phyloP scores from a whole-genome alignment of 2,329 filamentous ascomycete genomes.

The Aspergillus texensis region DNA sequence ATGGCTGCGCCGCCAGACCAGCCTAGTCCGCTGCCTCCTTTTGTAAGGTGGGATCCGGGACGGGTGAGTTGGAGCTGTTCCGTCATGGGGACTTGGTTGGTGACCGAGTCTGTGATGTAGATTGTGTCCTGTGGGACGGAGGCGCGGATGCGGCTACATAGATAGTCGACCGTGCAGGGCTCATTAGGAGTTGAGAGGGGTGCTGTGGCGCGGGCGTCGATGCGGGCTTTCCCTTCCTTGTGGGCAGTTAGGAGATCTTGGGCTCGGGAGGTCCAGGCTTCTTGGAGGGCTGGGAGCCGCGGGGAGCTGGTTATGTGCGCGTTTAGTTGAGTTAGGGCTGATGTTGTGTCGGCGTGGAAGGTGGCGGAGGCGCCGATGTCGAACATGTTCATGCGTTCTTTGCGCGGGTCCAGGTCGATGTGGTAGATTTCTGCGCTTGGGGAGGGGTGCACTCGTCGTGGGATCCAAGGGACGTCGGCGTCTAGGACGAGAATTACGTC shows the following conservation, averaged over 20 bases:
- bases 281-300: background rate
- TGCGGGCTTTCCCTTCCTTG: background rate
- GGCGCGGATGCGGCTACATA: slow-evolving; percentile 10
- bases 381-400: slow-evolving; percentile 42
- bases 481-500: slow-evolving; percentile 83
- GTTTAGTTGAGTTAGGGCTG: slow-evolving; percentile 9
- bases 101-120: slow-evolving; percentile 14
- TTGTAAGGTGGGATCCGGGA: slow-evolving; percentile 57
- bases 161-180: slow-evolving; percentile 9
- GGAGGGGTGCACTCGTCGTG: slow-evolving; percentile 29
- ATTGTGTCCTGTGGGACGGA: slow-evolving; percentile 8
- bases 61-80: slow-evolving; percentile 13
- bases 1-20: slow-evolving; percentile 76
- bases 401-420: slow-evolving; percentile 65
- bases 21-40: slow-evolving; percentile 72
- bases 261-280: background rate
- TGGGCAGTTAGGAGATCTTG: background rate
- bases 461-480: slow-evolving; percentile 90
- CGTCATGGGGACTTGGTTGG: slow-evolving; percentile 12
- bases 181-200: background rate
- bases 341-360: slow-evolving; percentile 10
- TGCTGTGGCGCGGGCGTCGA: slow-evolving; percentile 1
- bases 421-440: slow-evolving; percentile 59
- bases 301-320: slow-evolving; percentile 6
- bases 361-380: slow-evolving; percentile 12